phyloP scores from a whole-genome alignment of 1,284 basidiomycete species.

The Wallemia mellicola region DNA sequence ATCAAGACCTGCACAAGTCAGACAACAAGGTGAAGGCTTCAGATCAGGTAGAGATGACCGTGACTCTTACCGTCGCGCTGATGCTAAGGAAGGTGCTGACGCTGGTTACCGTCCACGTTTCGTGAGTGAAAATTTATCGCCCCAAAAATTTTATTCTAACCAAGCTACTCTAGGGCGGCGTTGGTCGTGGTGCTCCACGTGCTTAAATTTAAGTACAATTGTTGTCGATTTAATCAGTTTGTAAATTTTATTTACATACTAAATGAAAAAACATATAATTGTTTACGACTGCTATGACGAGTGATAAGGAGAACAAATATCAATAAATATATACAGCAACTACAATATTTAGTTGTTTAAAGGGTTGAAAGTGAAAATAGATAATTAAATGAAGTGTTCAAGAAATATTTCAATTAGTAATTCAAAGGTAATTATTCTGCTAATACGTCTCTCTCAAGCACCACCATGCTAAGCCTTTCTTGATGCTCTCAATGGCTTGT shows the following conservation, averaged over 20 bases:
- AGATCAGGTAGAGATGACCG: slow-evolving; percentile 43
- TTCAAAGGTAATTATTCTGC: too few species aligned
- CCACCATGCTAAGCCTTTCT: neutral
- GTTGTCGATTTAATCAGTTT: neutral
- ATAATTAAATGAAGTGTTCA: too few species aligned
- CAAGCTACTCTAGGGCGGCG: slow-evolving; percentile 42
- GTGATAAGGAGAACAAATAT: too few species aligned
- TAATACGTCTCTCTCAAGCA: too few species aligned
- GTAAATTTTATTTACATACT: neutral
- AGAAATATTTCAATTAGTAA: too few species aligned
- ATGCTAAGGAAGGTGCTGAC: slow-evolving; percentile 15
- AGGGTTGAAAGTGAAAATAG: neutral
- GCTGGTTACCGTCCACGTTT: slow-evolving; percentile 4
- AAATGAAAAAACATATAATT: too few species aligned
- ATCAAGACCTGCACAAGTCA: slow-evolving; percentile 26
- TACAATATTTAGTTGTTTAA: too few species aligned
- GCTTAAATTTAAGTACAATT: slow-evolving; percentile 15
- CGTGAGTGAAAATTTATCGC: neutral
- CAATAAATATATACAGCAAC: too few species aligned
- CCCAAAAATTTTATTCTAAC: slow-evolving; percentile 16
- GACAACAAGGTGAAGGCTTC: slow-evolving; percentile 35
- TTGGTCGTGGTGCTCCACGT: slow-evolving; percentile 54
- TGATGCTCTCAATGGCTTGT: neutral
- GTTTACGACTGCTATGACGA: too few species aligned
- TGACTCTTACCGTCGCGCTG: slow-evolving; percentile 47